Percentiles rank a stretch among this genome's conserved stretches.
Evolutionary conservation across 768 basidiomycete genomes (phyloP).

Genomic region (Auriscalpium vulgare): DNA sequence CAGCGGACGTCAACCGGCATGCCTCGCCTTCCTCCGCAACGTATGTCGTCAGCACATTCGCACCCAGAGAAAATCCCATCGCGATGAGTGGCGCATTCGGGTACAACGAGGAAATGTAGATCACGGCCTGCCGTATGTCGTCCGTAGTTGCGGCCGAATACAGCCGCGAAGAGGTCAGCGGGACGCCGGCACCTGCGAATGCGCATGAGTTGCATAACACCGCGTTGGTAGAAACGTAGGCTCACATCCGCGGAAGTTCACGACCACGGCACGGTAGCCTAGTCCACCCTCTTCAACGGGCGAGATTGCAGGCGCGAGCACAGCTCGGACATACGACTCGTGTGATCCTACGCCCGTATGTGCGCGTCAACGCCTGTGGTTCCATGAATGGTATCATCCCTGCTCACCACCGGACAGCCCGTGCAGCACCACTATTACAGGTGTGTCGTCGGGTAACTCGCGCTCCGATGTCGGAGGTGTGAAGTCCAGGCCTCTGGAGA

Average conservation of each 20-base stretch:
- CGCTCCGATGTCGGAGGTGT: constrained; percentile 31
- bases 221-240: too few species aligned
- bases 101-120: constrained; percentile 63
- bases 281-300: constrained; percentile 75
- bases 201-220: not conserved
- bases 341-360: constrained; percentile 55
- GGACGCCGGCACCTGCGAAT: constrained; percentile 69
- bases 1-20: constrained; percentile 56
- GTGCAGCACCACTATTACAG: constrained; percentile 49
- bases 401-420: constrained; percentile 37
- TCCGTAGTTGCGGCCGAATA: constrained; percentile 89
- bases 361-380: constrained; percentile 1
- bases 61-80: constrained; percentile 89
- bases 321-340: constrained; percentile 82
- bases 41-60: constrained; percentile 86
- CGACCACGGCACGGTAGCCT: constrained; percentile 83
- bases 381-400: not conserved
- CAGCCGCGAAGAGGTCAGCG: constrained; percentile 72
- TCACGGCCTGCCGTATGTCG: constrained; percentile 75
- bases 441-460: constrained; percentile 30
- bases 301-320: constrained; percentile 66
- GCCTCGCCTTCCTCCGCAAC: constrained; percentile 72
- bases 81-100: constrained; percentile 80
- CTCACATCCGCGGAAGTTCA: constrained; percentile 91
- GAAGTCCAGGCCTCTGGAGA: constrained; percentile 56